phyloP scores from a whole-genome alignment of 2,329 filamentous ascomycete species.

The Plenodomus tracheiphilus region DNA sequence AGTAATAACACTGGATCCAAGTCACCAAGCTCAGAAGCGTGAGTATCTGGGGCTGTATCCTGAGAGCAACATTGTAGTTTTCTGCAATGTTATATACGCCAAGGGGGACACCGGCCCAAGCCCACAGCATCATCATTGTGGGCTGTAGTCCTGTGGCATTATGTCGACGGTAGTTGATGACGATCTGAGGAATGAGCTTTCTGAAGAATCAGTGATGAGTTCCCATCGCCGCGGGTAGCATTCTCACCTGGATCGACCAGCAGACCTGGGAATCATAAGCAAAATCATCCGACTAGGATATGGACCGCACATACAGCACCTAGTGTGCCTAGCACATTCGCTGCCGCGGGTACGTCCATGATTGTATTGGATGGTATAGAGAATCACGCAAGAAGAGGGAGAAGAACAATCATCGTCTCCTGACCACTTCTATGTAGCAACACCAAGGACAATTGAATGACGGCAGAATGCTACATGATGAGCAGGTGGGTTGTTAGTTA shows the following conservation, averaged over 20 bases:
- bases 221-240: neutral
- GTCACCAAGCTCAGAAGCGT: constrained; percentile 56
- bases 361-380: neutral
- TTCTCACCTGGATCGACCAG: constrained; percentile 65
- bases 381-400: neutral
- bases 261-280: constrained; percentile 49
- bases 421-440: neutral
- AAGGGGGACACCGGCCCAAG: constrained; percentile 67
- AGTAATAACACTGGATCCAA: constrained; percentile 62
- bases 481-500: neutral
- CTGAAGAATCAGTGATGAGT: constrained; percentile 1
- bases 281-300: too few relatives aligned
- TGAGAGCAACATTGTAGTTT: constrained; percentile 57
- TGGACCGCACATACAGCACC: constrained; percentile 54
- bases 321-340: constrained; percentile 62
- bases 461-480: neutral
- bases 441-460: constrained; percentile 1
- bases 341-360: constrained; percentile 60
- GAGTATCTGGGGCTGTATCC: constrained; percentile 61
- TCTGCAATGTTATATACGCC: constrained; percentile 64
- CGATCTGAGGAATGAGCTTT: constrained; percentile 69
- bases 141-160: constrained; percentile 67
- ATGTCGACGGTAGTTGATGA: constrained; percentile 68
- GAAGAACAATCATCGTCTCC: too few relatives aligned
- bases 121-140: constrained; percentile 74